Evolutionary conservation across 257 asterid species (phyloP).

Genomic region (Primulina tabacum): DNA sequence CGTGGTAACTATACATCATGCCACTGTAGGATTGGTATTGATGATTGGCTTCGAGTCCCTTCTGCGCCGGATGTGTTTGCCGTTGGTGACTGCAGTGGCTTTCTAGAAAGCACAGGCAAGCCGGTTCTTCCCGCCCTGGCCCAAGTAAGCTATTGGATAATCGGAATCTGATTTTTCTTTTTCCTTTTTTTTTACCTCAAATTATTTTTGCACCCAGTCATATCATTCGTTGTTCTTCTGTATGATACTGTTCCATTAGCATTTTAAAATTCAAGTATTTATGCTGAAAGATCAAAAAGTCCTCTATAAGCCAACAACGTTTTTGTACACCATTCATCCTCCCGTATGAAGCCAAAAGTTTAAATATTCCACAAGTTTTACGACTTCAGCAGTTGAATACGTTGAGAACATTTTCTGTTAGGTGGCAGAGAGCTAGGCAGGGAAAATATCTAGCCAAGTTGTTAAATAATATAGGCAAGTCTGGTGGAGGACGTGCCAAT

Average conservation of each 20-base stretch:
- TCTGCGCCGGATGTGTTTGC: slow-evolving; percentile 78
- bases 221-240: neutral
- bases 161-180: slow-evolving; percentile 8
- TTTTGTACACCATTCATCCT: neutral
- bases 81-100: slow-evolving; percentile 92
- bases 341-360: neutral
- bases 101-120: slow-evolving; percentile 85
- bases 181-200: neutral
- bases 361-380: neutral
- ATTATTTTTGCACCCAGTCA: slow-evolving; percentile 3
- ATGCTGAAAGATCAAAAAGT: slow-evolving; percentile 3
- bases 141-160: slow-evolving; percentile 44
- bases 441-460: slow-evolving; percentile 71
- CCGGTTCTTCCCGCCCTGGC: slow-evolving; percentile 98
- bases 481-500: slow-evolving; percentile 74
- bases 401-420: slow-evolving; percentile 27
- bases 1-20: slow-evolving; percentile 18
- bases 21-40: slow-evolving; percentile 77
- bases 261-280: neutral
- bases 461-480: slow-evolving; percentile 62
- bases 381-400: slow-evolving; percentile 1
- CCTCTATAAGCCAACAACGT: slow-evolving; percentile 3
- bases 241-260: slow-evolving; percentile 10
- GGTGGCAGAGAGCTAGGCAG: slow-evolving; percentile 98
- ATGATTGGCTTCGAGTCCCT: slow-evolving; percentile 90